Base-by-base conservation (phyloP, 371 early-diverging fungal genomes). In the Mucor racemosus region DNA sequence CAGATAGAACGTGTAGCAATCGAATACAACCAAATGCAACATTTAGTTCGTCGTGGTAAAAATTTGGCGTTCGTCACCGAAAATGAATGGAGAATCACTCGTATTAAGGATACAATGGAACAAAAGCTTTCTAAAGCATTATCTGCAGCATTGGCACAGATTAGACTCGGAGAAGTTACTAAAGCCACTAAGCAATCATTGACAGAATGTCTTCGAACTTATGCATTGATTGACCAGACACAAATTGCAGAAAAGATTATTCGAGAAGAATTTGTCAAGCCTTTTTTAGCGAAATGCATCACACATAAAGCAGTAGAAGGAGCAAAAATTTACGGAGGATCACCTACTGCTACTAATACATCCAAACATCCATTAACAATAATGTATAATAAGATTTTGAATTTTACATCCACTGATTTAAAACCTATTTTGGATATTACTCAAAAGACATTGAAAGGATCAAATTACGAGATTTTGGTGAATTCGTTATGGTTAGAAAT, bases 1-100 rank as follows among this genome's bases (percentile, higher is more conserved):
- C 88, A 90, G 39, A 83, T 94, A 19, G 94, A 94, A 66, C 87
- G 93, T 31, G 93, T 93, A n/a, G 94, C 94, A 10, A 90, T 91
- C 48, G 94, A 94, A 77, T 94, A 85, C 69, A 93, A 93, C 54
- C 93, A 94, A 60, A 87, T 94, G 84, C 91, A 89, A 65, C 92
- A 90, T 71, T 79, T 93, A 2, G 90, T 92, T 3, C 79, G 82
- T 13, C 77, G 86, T 53, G 91, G 90, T n/a, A 80, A 89, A 66
- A 76, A 74, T n/a, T 71, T 89, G 9, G 86, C 91, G 4, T 91
- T 91, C 73, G 90, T 94, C 17, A 71, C 80, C 10, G 90, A 89
- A 60, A 88, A 92, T 56, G 87, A 89, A 71, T 92, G 92, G 93
- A 78, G 92, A 65, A 90, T 94, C 42, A 77, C 76, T 35, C 81